phyloP scores from a whole-genome alignment of 2,329 filamentous ascomycete species.

The Curvularia sp. region DNA sequence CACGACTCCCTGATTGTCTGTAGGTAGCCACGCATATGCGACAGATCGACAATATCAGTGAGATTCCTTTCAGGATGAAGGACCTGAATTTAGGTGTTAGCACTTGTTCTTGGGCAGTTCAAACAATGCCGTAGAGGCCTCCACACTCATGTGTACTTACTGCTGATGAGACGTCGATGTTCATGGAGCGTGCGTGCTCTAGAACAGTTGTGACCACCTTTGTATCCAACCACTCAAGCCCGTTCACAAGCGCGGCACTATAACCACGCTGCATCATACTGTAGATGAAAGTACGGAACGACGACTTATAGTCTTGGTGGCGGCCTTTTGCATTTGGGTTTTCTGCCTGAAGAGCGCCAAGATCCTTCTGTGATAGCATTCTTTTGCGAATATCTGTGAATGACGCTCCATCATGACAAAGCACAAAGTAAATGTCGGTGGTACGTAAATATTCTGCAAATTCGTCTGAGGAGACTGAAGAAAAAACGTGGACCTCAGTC shows the following conservation, averaged over 20 bases:
- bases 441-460: slow-evolving; percentile 64
- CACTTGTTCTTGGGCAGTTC: too few species aligned
- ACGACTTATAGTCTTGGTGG: slow-evolving; percentile 34
- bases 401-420: slow-evolving; percentile 69
- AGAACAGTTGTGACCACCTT: slow-evolving; percentile 57
- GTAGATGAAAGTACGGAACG: slow-evolving; percentile 60
- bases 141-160: slow-evolving; percentile 21
- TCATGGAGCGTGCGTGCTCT: slow-evolving; percentile 29
- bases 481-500: slow-evolving; percentile 58
- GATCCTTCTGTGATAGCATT: slow-evolving; percentile 26
- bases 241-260: slow-evolving; percentile 69
- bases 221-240: slow-evolving; percentile 67
- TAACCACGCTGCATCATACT: slow-evolving; percentile 63
- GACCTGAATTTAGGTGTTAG: slow-evolving; percentile 6
- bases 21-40: slow-evolving; percentile 30
- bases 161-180: slow-evolving; percentile 22
- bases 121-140: background rate
- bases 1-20: slow-evolving; percentile 26
- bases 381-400: slow-evolving; percentile 32
- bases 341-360: slow-evolving; percentile 29
- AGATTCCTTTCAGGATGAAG: slow-evolving; percentile 12
- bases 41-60: slow-evolving; percentile 24
- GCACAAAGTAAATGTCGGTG: slow-evolving; percentile 69
- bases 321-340: slow-evolving; percentile 24
- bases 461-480: slow-evolving; percentile 54